phyloP scores from a whole-genome alignment of 225 moss, liverwort and hornwort genomes.

The Physcomitrium patens region DNA sequence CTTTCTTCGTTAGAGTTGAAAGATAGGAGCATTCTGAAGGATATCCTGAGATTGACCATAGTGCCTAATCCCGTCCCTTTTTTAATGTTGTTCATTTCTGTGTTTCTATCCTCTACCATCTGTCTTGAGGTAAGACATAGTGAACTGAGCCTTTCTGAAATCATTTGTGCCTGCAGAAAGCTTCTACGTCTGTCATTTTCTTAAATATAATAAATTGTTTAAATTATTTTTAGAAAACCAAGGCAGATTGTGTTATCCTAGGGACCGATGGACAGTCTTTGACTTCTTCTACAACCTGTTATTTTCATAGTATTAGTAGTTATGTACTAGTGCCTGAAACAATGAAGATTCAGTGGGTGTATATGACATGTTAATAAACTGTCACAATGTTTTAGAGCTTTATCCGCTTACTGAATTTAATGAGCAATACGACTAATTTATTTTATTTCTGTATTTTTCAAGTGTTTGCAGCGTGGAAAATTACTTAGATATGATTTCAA shows the following conservation, averaged over 20 bases:
- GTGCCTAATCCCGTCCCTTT: too few species aligned
- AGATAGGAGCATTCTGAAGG: too few species aligned
- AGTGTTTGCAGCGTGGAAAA: conserved; percentile 15
- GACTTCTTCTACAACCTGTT: conserved; percentile 16
- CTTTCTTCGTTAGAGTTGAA: too few species aligned
- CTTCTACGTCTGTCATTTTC: neutral
- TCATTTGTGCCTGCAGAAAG: neutral
- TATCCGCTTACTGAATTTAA: neutral
- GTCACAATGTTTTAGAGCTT: neutral
- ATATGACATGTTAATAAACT: neutral
- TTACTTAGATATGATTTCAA: neutral
- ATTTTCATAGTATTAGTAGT: neutral
- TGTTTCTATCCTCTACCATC: conserved; percentile 3
- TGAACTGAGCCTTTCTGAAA: conserved; percentile 29
- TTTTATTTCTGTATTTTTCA: neutral
- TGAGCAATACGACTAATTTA: neutral
- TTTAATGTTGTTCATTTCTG: conserved; percentile 9
- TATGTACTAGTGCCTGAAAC: conserved; percentile 12
- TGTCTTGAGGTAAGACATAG: neutral
- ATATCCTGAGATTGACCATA: too few species aligned
- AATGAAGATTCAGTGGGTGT: conserved; percentile 21
- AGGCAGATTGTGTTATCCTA: neutral
- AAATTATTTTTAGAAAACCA: neutral
- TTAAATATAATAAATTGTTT: neutral
- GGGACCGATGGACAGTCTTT: neutral